Conservation (phyloP, 1,284 basidiomycete genomes). For the Tilletia indica region DNA sequence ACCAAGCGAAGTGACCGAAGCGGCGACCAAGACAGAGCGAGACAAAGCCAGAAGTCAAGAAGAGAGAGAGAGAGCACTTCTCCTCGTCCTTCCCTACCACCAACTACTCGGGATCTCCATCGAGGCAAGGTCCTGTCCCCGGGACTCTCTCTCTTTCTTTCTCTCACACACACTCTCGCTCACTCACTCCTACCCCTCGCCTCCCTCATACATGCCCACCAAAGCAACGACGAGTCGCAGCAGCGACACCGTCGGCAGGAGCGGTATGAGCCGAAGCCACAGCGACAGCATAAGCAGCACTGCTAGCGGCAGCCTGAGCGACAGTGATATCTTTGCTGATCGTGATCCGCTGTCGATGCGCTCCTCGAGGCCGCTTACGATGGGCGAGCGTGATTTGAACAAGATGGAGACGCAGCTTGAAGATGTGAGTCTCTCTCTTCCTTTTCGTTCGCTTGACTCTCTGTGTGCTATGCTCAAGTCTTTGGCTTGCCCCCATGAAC, state of each 20-base stretch:
- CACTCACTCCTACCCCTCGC: not conserved
- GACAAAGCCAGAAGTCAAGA: too few species aligned
- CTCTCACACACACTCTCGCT: not conserved
- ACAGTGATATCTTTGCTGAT: not conserved
- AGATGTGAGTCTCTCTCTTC: constrained; percentile 31
- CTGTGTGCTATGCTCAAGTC: not conserved
- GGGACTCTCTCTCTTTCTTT: too few species aligned
- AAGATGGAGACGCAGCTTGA: constrained; percentile 37
- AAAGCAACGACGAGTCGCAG: not conserved
- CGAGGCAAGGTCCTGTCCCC: too few species aligned
- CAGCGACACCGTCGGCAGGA: not conserved
- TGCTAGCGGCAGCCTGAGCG: not conserved
- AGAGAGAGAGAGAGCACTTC: too few species aligned
- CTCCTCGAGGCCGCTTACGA: constrained; percentile 17
- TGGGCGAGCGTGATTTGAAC: constrained; percentile 35
- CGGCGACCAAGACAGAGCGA: too few species aligned
- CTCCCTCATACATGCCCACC: not conserved
- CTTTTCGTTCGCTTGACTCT: not conserved
- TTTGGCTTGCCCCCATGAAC: not conserved
- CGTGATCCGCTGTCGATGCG: not conserved
- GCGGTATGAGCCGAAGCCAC: not conserved
- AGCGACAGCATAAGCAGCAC: not conserved
- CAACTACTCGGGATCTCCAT: too few species aligned
- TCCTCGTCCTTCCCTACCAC: too few species aligned
- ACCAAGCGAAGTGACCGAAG: too few species aligned